Base-by-base conservation (phyloP, 2,329 filamentous ascomycete species). In the Aspergillaceae sp. region DNA sequence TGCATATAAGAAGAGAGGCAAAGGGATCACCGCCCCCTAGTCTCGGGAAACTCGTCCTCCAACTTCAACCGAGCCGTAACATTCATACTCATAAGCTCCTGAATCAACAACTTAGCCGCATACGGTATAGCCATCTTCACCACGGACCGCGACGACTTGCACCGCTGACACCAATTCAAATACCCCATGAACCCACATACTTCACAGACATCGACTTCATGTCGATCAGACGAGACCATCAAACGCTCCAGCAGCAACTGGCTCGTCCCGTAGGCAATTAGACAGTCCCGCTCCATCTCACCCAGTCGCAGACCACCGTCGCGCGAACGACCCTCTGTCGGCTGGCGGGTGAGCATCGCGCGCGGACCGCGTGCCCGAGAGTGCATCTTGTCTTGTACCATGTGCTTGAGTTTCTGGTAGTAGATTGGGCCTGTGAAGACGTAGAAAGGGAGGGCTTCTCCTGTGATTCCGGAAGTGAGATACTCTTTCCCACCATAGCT, bases 341-440 rank as follows among this genome's bases (percentile, higher is more conserved):
- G 92, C 66, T 98, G 92, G 7, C 92, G 83, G 1, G 92, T 98
- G 28, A 98, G 76, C 53, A 95, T 92, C 28, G 91, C 91, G 8
- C 87, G 79, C 0, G 92, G 94, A 0, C 94, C 94, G 9, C 88
- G 84, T 2, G 91, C 83, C 51, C 92, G 87, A 30, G 87, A 91
- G 71, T 98, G 92, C 92, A 98, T 97, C 73, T 98, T 98, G 66
- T 98, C 92, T 67, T 97, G 90, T 3, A 98, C 92, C 92, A 98
- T 98, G 77, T 98, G 92, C 78, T 98, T 98, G 54, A 98, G 80
- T 56, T 95, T 94, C 74, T 98, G 92, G 74, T 98, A 98, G 74
- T 95, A 98, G 69, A 98, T 98, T 7, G 92, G 92, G 0, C 92
- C 92, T 65, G 94, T 95, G 76, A 97, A 98, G 62, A 98, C 89